Evolutionary conservation across 129 eudicot genomes (phyloP), one percentile per base, ranked within the genome.

Genomic region (Ambrosia artemisiifolia): DNA sequence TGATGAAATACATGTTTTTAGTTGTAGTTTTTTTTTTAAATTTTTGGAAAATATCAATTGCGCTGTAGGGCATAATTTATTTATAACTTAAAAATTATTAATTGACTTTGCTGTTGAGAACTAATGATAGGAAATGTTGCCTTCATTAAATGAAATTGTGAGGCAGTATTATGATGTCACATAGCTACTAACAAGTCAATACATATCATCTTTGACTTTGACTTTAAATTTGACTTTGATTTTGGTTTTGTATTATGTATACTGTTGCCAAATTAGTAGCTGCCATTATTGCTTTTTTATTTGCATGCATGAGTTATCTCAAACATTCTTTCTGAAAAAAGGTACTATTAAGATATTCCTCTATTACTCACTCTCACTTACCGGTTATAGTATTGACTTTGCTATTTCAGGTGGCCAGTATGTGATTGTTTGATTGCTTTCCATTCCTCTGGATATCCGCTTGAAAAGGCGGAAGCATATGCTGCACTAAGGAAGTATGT

Each of bases 361-460:
- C 78, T 63, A 8, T 11, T 35, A 35, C 40, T 9, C 28, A 12
- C 44, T 14, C 42, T 18, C 18, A 30, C 48, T 56, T 67, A 48
- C 8, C 4, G 4, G 20, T 67, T 67, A 48, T 8, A 33, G 51
- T 28, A 46, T 28, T 19, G 77, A 63, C 43, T 36, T 75, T 32
- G 62, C 51, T 65, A 11, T 78, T 83, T 74, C 95, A 94, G 99
- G 76, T 94, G 99, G 99, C 97, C 99, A 8, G 35, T 82, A 70
- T 93, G 98, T 72, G 95, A 93, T 64, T 93, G 98, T 76, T 84
- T 93, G 80, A 89, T 93, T 76, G 98, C 95, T 46, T 93, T 93
- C 71, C 86, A 93, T 80, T 89, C 96, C 30, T 77, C 88, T 79
- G 98, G 98, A 17, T 93, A 93, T 83, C 98, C 98, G 34, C 85